Evolutionary conservation across 352 stramenopile species (phyloP), one percentile per base, ranked within the genome.

Genomic region (Phytophthora tentaculata): DNA sequence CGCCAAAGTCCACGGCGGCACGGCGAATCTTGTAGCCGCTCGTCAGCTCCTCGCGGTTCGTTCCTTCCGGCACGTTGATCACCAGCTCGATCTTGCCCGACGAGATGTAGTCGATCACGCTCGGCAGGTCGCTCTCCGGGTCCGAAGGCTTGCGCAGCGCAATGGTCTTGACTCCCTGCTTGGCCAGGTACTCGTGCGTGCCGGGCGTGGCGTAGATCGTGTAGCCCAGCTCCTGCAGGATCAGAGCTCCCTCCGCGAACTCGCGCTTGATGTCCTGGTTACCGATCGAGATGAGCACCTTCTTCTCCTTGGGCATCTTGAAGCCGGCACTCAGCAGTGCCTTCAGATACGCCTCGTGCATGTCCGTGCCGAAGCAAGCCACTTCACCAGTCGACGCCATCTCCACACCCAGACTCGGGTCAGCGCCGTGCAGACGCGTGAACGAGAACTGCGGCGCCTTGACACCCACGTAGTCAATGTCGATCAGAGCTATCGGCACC

Each of bases 371-470:
- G 77, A 99, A 99, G 80, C 96, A 99, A 13, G 96, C 96, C 56
- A 99, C 96, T 73, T 99, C 97, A 61, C 96, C 96, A 14, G 97
- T 99, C 39, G 94, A 98, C 4, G 96, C 94, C 96, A 99, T 99
- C 74, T 99, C 97, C 29, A 99, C 96, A 62, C 96, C 97, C 32
- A 99, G 85, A 45, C 87, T 98, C 39, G 96, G 97, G 75, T 99
- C 97, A 71, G 93, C 73, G 75, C 94, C 88, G 61, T 87, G 79
- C 53, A 87, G 75, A 74, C 97, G 94, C 65, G 97, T 98, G 84
- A 99, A 99, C 23, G 94, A 99, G 75, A 99, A 99, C 94, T 90
- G 90, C 26, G 89, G 88, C 7, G 88, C 88, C 78, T 97, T 96
- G 22, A 97, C 87, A 44, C 83, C 90, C 2, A 97, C 89, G 76